Conservation (phyloP, 768 basidiomycete genomes). For the Phanerochaete sordida region DNA sequence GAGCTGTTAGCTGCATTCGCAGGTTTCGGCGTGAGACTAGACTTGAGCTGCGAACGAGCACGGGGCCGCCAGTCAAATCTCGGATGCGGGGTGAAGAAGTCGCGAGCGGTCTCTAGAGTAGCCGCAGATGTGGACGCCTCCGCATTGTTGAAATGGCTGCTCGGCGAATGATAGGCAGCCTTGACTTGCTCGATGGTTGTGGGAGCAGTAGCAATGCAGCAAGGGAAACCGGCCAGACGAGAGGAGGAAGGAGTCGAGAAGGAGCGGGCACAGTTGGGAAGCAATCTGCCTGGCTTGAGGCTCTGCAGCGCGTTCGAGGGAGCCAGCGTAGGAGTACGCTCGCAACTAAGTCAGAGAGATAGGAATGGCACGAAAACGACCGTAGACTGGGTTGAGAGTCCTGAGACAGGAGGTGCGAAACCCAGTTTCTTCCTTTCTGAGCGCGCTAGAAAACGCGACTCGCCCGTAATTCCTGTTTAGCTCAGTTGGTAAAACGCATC, state of each 20-base stretch:
- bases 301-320: constrained; percentile 34
- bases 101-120: not conserved
- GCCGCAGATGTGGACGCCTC: not conserved
- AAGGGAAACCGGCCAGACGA: not conserved
- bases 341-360: constrained; percentile 26
- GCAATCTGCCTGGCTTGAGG: constrained; percentile 51
- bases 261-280: not conserved
- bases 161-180: not conserved
- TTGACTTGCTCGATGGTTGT: not conserved
- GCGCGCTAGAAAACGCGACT: too few species aligned
- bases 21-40: not conserved
- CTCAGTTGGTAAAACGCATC: constrained; percentile 52
- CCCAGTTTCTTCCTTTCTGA: not conserved
- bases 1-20: not conserved
- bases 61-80: constrained; percentile 3
- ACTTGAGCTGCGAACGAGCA: not conserved
- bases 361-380: too few species aligned
- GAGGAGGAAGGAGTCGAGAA: not conserved
- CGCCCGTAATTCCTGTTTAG: constrained; percentile 20
- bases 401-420: too few species aligned
- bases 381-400: too few species aligned
- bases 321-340: constrained; percentile 54
- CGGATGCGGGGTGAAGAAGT: not conserved
- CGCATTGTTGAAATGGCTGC: not conserved
- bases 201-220: not conserved